Base-by-base conservation (phyloP, 176 grass and related monocot species). In the Musa troglodytarum region DNA sequence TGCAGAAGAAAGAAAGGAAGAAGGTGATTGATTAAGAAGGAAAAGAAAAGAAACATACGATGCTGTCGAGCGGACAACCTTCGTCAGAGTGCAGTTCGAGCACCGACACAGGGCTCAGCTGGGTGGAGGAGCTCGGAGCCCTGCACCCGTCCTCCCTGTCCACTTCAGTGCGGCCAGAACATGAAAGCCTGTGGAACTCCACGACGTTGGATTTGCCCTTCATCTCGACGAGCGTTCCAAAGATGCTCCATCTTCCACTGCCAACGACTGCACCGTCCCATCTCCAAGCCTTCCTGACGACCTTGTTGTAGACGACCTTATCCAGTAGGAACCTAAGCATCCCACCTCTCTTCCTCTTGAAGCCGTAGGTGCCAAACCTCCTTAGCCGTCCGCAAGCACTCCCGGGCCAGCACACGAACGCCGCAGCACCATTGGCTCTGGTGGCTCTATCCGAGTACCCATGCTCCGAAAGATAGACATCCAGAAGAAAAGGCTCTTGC, bases 401-500 rank as follows among this genome's bases (percentile, higher is more conserved):
- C 72, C 79, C 23, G 26, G 95, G 69, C 50, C 82, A 85, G 77
- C 73, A 80, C 13, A 56, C 50, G 26, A 53, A 54, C 12, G 8
- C 72, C 62, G 53, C 73, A 13, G 8, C 72, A 68, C 19, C 73
- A 10, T 56, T 72, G 55, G 57, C 57, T 70, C 80, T 83, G 8
- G 75, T 17, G 22, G 77, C 77, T 10, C 72, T 76, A 20, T 65
- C 78, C 9, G 76, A 79, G 63, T 80, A 87, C 3, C 81, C 81
- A 68, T 87, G 82, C 78, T 87, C 80, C 22, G 71, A 65, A 13
- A 87, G 85, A 67, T 83, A 87, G 49, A 79, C 78, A 34, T 99
- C 96, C 80, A 95, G 54, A 13, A 99, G 88, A 78, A 95, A 99
- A 26, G 96, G 96, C 71, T 99, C 96, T 74, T 99, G 96, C 72